Percentiles rank a stretch among this genome's conserved stretches.
Conservation (phyloP, 352 stramenopile genomes). For the Aphanomyces stellatus region DNA sequence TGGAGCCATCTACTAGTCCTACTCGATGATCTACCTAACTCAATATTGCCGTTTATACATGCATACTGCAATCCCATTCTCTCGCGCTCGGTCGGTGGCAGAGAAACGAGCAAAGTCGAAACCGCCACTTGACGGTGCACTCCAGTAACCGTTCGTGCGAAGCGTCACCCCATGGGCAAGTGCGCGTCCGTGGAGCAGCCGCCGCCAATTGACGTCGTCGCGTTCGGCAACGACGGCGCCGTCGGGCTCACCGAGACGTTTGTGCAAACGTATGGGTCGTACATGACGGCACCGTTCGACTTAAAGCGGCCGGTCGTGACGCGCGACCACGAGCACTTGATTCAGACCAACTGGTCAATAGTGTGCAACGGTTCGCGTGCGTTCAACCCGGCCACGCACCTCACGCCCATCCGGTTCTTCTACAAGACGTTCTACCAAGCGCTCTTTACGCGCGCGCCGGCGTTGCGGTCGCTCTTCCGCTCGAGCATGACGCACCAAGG, state of each 20-base stretch:
- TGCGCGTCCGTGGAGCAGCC: too few species aligned
- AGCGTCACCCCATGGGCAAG: too few species aligned
- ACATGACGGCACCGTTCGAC: slow-evolving; percentile 21
- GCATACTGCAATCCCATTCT: too few species aligned
- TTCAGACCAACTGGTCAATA: slow-evolving; percentile 3
- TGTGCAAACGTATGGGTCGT: background rate
- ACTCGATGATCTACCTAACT: too few species aligned
- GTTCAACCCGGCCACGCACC: background rate
- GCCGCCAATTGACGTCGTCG: too few species aligned
- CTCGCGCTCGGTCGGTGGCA: too few species aligned
- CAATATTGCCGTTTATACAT: too few species aligned
- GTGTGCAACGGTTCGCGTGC: background rate
- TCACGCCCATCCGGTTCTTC: slow-evolving; percentile 9
- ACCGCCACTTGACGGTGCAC: too few species aligned
- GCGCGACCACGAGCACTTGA: background rate
- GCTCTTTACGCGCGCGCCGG: background rate
- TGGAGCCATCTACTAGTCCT: too few species aligned
- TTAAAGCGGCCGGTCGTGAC: slow-evolving; percentile 13
- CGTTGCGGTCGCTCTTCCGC: slow-evolving; percentile 5
- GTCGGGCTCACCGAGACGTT: background rate
- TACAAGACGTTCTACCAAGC: slow-evolving; percentile 14
- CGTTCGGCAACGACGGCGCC: too few species aligned
- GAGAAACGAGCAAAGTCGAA: too few species aligned
- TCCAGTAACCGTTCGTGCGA: too few species aligned
- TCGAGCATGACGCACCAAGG: slow-evolving; percentile 15